phyloP scores from a whole-genome alignment of 2,329 filamentous ascomycete species.

The Pezicula neosporulosa region DNA sequence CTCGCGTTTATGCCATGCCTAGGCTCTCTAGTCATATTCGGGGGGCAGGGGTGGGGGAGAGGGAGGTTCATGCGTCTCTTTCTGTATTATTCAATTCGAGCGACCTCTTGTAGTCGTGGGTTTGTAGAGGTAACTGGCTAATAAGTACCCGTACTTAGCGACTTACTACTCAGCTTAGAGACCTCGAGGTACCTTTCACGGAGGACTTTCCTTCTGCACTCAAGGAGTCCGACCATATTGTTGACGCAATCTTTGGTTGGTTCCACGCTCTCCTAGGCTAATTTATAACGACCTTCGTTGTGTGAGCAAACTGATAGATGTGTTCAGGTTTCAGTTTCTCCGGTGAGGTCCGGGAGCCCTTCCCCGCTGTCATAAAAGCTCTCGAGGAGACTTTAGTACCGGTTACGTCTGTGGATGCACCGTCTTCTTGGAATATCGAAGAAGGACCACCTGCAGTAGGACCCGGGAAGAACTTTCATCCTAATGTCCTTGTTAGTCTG shows the following conservation, averaged over 20 bases:
- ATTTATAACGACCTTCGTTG: background rate
- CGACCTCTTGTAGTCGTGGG: background rate
- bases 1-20: too few relatives aligned
- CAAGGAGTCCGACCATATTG: conserved; percentile 68
- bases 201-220: conserved; percentile 72
- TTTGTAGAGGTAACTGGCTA: background rate
- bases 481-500: conserved; percentile 76
- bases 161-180: conserved; percentile 77
- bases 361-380: conserved; percentile 74
- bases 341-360: conserved; percentile 89
- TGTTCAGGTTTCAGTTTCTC: conserved; percentile 80
- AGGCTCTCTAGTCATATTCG: too few relatives aligned
- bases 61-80: background rate
- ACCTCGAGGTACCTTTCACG: conserved; percentile 79
- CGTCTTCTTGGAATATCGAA: conserved; percentile 93
- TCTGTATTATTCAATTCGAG: background rate
- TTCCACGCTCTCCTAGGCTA: background rate
- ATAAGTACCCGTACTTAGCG: conserved; percentile 48
- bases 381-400: conserved; percentile 71
- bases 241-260: conserved; percentile 90
- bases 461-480: conserved; percentile 76
- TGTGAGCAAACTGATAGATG: conserved; percentile 8
- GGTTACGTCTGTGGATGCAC: conserved; percentile 86
- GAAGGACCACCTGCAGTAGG: conserved; percentile 75
- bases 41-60: too few relatives aligned